Conservation (phyloP, 2,329 filamentous ascomycete genomes). For the Lithohypha guttulata region DNA sequence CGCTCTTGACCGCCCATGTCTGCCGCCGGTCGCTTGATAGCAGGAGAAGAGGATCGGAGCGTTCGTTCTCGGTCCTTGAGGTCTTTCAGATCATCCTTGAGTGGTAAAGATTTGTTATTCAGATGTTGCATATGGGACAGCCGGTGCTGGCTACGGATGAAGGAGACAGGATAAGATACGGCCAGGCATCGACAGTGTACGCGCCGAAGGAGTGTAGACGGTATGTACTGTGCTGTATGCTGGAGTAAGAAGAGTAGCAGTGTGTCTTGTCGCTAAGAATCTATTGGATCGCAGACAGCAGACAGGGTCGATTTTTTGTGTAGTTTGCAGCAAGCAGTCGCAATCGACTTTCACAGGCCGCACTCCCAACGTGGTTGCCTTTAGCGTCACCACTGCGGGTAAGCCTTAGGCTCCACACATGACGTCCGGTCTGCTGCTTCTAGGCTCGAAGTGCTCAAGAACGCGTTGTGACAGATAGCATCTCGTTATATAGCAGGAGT, state of each 20-base stretch:
- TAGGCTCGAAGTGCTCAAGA: too few species aligned
- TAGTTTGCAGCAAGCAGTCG: neutral
- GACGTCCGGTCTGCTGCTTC: too few species aligned
- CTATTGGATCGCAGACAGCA: conserved; percentile 3
- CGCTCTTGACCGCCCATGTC: conserved; percentile 40
- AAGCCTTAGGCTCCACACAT: too few species aligned
- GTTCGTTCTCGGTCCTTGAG: conserved; percentile 19
- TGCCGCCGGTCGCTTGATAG: conserved; percentile 42
- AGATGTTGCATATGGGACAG: conserved; percentile 26
- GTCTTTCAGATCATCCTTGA: conserved; percentile 22
- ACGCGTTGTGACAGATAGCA: too few species aligned
- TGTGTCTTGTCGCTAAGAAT: conserved; percentile 3
- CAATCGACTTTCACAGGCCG: neutral
- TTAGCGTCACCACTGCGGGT: too few species aligned
- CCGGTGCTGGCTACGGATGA: neutral
- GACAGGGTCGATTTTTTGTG: conserved; percentile 7
- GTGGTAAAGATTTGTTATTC: conserved; percentile 20
- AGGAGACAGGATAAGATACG: neutral
- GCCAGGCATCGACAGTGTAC: conserved; percentile 2
- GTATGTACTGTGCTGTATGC: neutral
- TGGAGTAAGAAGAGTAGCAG: neutral
- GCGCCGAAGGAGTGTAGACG: conserved; percentile 5
- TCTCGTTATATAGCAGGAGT: too few species aligned
- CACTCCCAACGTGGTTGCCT: neutral
- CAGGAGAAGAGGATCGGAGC: conserved; percentile 40